Evolutionary conservation across 2,329 filamentous ascomycete genomes (phyloP).

Genomic region (Mycocentrospora acerina): DNA sequence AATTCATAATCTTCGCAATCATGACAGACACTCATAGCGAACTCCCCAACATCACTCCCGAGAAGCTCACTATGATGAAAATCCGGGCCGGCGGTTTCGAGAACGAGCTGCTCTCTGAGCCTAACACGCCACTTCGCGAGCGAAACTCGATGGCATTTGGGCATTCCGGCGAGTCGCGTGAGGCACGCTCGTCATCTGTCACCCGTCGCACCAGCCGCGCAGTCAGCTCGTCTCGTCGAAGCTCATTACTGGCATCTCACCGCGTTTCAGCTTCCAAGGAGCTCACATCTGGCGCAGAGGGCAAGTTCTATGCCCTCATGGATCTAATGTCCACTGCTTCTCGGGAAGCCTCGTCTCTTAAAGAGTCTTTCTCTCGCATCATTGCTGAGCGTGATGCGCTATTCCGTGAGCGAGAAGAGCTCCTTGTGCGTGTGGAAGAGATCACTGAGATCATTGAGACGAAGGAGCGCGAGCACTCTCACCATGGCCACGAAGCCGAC

Average conservation of each 20-base stretch:
- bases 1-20: neutral
- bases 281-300: conserved; percentile 25
- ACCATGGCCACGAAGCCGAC: conserved; percentile 22
- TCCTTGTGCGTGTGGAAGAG: conserved; percentile 21
- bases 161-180: conserved; percentile 2
- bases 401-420: conserved; percentile 20
- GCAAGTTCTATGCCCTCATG: conserved; percentile 31
- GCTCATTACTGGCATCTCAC: conserved; percentile 25
- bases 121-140: conserved; percentile 15
- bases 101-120: conserved; percentile 26
- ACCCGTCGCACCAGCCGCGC: conserved; percentile 19
- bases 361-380: conserved; percentile 27
- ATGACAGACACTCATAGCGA: conserved; percentile 4
- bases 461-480: conserved; percentile 21
- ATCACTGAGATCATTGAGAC: conserved; percentile 25
- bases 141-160: conserved; percentile 14
- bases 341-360: conserved; percentile 24
- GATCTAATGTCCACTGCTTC: conserved; percentile 30
- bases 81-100: conserved; percentile 20
- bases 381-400: conserved; percentile 29
- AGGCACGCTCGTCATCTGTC: conserved; percentile 10
- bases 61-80: conserved; percentile 27
- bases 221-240: conserved; percentile 19
- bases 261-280: conserved; percentile 28
- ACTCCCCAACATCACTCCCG: conserved; percentile 18